These are phyloP conservation scores for Hypoxylon cercidicola DNA, from an alignment of 495 filamentous ascomycete species.

Conservation along the genomic window DNA sequence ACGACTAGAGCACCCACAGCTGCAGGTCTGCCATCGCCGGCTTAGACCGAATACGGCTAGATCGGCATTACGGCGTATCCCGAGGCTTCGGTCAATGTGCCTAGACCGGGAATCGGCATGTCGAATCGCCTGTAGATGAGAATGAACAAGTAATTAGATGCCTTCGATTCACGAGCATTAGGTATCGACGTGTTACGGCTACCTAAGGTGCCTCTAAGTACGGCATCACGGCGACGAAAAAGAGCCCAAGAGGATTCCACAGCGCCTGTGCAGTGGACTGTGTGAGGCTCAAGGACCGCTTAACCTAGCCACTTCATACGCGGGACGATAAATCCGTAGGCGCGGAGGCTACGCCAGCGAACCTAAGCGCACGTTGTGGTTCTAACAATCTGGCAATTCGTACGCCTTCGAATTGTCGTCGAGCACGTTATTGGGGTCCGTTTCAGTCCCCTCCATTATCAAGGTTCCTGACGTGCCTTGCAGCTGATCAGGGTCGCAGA, in stretches of 20 bases:
- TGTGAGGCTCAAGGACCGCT: constrained; percentile 24
- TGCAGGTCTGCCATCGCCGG: constrained; percentile 7
- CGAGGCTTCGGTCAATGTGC: constrained; percentile 21
- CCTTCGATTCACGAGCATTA: no score
- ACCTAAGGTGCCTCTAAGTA: no score
- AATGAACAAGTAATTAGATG: neutral
- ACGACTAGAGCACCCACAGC: constrained; percentile 28
- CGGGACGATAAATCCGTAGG: neutral
- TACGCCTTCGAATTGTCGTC: neutral
- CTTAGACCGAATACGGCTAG: constrained; percentile 22
- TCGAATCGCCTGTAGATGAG: neutral
- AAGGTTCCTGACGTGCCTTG: constrained; percentile 27
- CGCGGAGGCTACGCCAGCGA: neutral
- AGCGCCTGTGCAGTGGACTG: neutral
- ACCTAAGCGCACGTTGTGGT: neutral
- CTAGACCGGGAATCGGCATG: constrained; percentile 2
- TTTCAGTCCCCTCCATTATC: constrained; percentile 2
- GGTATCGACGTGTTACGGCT: no score
- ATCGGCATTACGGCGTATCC: constrained; percentile 23
- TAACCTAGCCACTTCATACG: constrained; percentile 1
- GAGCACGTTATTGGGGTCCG: constrained; percentile 17
- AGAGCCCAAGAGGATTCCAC: constrained; percentile 4
- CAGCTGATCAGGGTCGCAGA: constrained; percentile 24
- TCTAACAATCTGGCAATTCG: neutral
- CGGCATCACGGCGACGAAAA: neutral